Evolutionary conservation across 176 grass and related monocot species (phyloP).

Genomic region (Phoenix roebelenii): DNA sequence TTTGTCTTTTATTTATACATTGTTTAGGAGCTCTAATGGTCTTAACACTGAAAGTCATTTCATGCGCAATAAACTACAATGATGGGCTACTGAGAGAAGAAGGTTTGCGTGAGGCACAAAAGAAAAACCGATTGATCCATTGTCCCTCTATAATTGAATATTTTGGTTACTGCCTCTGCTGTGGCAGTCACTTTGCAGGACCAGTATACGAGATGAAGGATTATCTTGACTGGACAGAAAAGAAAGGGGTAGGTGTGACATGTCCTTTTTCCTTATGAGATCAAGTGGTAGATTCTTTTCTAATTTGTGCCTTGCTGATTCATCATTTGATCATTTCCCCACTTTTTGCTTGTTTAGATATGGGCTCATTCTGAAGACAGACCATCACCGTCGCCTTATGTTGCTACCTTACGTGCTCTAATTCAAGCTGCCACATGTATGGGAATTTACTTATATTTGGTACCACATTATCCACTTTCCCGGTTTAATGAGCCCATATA

Average conservation of each 20-base stretch:
- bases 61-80: conserved; percentile 87
- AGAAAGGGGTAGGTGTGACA: conserved; percentile 3
- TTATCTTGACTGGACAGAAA: background rate
- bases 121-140: conserved; percentile 57
- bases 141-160: conserved; percentile 86
- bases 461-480: conserved; percentile 65
- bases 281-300: background rate
- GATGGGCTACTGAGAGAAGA: conserved; percentile 86
- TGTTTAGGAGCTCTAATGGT: conserved; percentile 93
- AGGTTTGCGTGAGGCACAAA: conserved; percentile 61
- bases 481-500: conserved; percentile 76
- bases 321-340: conserved; percentile 7
- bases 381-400: conserved; percentile 48
- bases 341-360: conserved; percentile 36
- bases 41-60: conserved; percentile 88
- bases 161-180: conserved; percentile 96
- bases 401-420: conserved; percentile 64
- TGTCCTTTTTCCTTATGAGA: background rate
- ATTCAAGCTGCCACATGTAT: conserved; percentile 83
- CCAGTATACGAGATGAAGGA: conserved; percentile 2
- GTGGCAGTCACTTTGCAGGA: conserved; percentile 65
- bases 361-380: conserved; percentile 36
- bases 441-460: conserved; percentile 78
- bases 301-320: conserved; percentile 10
- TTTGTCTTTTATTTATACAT: conserved; percentile 3